These are phyloP conservation scores for Calophaca sinica DNA, from an alignment of 306 rosid species.

Conservation along the genomic window DNA sequence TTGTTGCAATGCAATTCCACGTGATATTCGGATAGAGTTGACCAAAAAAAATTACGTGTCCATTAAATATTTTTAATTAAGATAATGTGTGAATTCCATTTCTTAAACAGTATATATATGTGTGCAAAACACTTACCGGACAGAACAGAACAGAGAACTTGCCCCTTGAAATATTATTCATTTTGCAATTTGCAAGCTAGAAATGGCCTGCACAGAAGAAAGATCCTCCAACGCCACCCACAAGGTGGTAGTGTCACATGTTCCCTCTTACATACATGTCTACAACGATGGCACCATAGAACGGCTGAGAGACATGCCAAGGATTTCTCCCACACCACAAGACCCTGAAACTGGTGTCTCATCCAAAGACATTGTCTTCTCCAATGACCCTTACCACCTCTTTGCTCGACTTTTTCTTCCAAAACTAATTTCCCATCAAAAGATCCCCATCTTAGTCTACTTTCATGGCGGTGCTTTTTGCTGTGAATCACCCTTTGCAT, in stretches of 20 bases:
- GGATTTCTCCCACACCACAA: conserved; percentile 43
- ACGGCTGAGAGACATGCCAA: conserved; percentile 40
- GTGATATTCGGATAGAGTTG: too few relatives aligned
- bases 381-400: conserved; percentile 21
- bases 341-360: conserved; percentile 56
- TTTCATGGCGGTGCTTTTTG: conserved; percentile 59
- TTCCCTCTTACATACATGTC: conserved; percentile 41
- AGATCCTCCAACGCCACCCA: too few relatives aligned
- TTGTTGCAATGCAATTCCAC: too few relatives aligned
- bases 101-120: too few relatives aligned
- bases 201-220: too few relatives aligned
- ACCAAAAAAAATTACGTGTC: too few relatives aligned
- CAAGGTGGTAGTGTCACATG: conserved; percentile 1
- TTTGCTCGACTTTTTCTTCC: conserved; percentile 27
- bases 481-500: conserved; percentile 52
- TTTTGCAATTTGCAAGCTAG: too few relatives aligned
- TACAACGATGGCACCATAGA: conserved; percentile 41
- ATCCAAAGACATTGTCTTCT: conserved; percentile 47
- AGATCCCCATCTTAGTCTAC: conserved; percentile 44
- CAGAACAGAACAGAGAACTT: too few relatives aligned
- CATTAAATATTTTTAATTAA: too few relatives aligned
- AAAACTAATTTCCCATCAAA: neutral
- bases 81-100: too few relatives aligned
- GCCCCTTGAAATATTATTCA: too few relatives aligned
- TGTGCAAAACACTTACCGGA: too few relatives aligned